These are phyloP conservation scores for Punica granatum DNA, from an alignment of 345 rosid species.

Conservation along the genomic window DNA sequence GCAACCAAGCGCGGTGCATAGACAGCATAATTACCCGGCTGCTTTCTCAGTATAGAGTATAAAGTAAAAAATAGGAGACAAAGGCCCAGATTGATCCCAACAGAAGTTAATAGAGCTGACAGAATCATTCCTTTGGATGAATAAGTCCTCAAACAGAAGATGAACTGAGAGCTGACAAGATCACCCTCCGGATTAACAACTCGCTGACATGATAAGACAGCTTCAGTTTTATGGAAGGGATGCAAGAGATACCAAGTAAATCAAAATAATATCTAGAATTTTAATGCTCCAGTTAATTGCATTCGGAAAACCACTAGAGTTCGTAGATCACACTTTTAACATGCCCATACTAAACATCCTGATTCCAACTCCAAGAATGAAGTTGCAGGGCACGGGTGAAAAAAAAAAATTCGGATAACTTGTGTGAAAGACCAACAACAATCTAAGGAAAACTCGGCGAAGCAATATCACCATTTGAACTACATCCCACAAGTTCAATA, in stretches of 20 bases:
- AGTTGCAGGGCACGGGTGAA: not conserved
- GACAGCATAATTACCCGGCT: constrained; percentile 51
- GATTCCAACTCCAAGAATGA: not conserved
- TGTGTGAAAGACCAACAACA: too few species aligned
- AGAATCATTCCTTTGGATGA: constrained; percentile 45
- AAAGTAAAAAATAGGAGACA: constrained; percentile 71
- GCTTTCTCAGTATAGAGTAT: constrained; percentile 71
- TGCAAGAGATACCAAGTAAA: not conserved
- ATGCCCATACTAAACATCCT: not conserved
- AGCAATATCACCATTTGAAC: not conserved
- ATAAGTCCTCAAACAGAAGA: not conserved
- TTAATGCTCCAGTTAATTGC: not conserved
- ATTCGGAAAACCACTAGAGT: not conserved
- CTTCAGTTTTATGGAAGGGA: not conserved
- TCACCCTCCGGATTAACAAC: not conserved
- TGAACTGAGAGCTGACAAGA: not conserved
- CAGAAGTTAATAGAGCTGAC: constrained; percentile 84
- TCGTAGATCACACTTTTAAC: not conserved
- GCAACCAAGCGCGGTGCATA: constrained; percentile 60
- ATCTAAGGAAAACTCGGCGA: not conserved
- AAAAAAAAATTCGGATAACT: too few species aligned
- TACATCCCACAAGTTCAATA: too few species aligned
- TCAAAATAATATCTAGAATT: not conserved
- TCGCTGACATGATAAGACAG: not conserved
- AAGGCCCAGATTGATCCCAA: constrained; percentile 91